Percentiles rank a stretch among this genome's conserved stretches.
These are phyloP conservation scores for Ruellia speciosa DNA, from an alignment of 305 asterid genomes.

Conservation along the genomic window DNA sequence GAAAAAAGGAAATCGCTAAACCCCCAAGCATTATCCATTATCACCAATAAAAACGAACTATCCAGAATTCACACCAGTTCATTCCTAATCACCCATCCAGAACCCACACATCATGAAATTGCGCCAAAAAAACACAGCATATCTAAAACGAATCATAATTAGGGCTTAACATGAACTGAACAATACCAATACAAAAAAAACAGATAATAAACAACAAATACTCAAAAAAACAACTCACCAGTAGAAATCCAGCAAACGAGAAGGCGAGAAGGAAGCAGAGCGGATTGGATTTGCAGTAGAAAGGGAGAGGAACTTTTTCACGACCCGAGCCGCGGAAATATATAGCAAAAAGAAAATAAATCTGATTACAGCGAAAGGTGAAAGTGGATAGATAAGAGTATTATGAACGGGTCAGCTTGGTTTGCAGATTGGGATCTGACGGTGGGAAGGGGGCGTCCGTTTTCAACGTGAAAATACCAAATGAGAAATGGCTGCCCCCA, in stretches of 20 bases:
- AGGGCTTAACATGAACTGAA: conserved; percentile 26
- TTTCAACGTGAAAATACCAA: conserved; percentile 20
- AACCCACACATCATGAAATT: background rate
- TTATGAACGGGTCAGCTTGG: background rate
- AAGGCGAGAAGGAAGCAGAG: conserved; percentile 4
- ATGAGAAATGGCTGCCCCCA: conserved; percentile 4
- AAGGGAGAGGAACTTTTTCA: conserved; percentile 12
- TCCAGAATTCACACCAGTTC: conserved; percentile 2
- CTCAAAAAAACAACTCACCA: conserved; percentile 28
- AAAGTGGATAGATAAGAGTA: background rate
- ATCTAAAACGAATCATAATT: conserved; percentile 13
- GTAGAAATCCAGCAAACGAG: conserved; percentile 12
- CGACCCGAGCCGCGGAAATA: conserved; percentile 15
- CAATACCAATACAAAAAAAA: background rate
- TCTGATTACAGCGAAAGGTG: background rate
- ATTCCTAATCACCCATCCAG: background rate
- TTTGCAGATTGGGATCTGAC: conserved; percentile 28
- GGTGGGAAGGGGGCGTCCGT: conserved; percentile 26
- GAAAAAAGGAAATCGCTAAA: conserved; percentile 7
- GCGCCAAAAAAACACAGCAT: conserved; percentile 6
- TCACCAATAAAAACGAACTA: background rate
- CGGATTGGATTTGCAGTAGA: conserved; percentile 12
- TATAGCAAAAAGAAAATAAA: conserved; percentile 15
- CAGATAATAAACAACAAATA: conserved; percentile 11
- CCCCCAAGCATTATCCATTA: conserved; percentile 5